Evolutionary conservation across 2,329 filamentous ascomycete species (phyloP), one percentile per base, ranked within the genome.

Genomic region (Escovopsis weberi): DNA sequence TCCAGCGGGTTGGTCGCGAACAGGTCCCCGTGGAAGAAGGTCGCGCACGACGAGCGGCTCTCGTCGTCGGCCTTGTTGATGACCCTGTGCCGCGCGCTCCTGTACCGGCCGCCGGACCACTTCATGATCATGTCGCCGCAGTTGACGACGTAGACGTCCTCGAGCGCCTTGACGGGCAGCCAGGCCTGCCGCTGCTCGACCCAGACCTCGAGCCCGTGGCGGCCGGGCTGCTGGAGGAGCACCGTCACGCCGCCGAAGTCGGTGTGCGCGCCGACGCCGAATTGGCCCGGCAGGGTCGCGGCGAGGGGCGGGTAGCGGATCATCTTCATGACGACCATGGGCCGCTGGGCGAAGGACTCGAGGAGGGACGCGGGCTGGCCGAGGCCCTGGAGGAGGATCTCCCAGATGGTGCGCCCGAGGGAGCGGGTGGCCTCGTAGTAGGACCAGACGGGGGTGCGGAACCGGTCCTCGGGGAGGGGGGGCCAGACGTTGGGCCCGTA

Each of bases 51-150:
- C 15, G 8, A 9, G 28, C 28, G 28, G 28, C 28, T 32, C 28
- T 32, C 28, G 28, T 11, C 28, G 28, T 32, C 28, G 8, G 35
- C 35, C 35, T 37, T 37, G 18, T 37, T 58, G 33, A 58, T 46
- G 26, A 59, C 55, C 11, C 56, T 46, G 47, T 59, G 56, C 8
- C 48, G 42, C 12, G 52, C 54, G 46, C 53, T 56, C 37, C 49
- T 49, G 40, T 59, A 60, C 35, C 50, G 49, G 7, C 54, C 56
- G 0, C 48, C 53, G 1, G 55, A 55, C 45, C 50, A 59, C 23
- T 51, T 53, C 48, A 57, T 48, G 43, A 63, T 49, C 53, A 63
- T 55, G 42, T 64, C 59, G 4, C 61, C 60, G 19, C 59, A 54
- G 39, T 65, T 63, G 44, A 63, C 58, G 4, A 64, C 59, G 39